Evolutionary conservation across 2,329 filamentous ascomycete genomes (phyloP).

Genomic region (Penicillium sp.): DNA sequence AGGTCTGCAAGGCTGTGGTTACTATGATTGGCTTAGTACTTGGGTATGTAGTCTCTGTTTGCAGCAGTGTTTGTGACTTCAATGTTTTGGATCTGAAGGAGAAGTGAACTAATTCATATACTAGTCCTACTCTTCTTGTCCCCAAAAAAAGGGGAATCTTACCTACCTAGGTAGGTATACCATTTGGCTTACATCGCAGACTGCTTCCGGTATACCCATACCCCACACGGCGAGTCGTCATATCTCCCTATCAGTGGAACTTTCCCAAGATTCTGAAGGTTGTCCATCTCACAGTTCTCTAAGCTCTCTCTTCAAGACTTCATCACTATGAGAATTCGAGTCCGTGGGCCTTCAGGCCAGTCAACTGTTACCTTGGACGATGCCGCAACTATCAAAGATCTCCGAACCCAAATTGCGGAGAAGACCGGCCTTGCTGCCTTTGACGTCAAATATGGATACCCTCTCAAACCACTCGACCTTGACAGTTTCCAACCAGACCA

Average conservation of each 20-base stretch:
- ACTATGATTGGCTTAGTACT: neutral
- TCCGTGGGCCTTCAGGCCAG: constrained; percentile 65
- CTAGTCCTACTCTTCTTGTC: neutral
- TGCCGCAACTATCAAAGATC: constrained; percentile 46
- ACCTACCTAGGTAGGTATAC: neutral
- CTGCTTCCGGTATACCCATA: neutral
- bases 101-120: neutral
- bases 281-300: neutral
- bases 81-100: neutral
- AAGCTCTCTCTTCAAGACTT: neutral
- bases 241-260: constrained; percentile 7
- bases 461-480: constrained; percentile 56
- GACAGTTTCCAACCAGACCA: constrained; percentile 44
- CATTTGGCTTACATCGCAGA: neutral
- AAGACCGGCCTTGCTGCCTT: constrained; percentile 59
- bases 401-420: constrained; percentile 40
- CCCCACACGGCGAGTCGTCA: constrained; percentile 10
- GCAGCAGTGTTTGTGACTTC: neutral
- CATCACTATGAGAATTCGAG: constrained; percentile 58
- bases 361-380: constrained; percentile 62
- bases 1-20: neutral
- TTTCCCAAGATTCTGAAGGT: neutral
- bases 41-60: neutral
- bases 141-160: neutral
- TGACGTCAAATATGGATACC: constrained; percentile 76